Percentiles rank a stretch among this genome's conserved stretches.
These are phyloP conservation scores for Auxenochlorella pyrenoidosa DNA, from an alignment of 139 green algal species.

Conservation along the genomic window DNA sequence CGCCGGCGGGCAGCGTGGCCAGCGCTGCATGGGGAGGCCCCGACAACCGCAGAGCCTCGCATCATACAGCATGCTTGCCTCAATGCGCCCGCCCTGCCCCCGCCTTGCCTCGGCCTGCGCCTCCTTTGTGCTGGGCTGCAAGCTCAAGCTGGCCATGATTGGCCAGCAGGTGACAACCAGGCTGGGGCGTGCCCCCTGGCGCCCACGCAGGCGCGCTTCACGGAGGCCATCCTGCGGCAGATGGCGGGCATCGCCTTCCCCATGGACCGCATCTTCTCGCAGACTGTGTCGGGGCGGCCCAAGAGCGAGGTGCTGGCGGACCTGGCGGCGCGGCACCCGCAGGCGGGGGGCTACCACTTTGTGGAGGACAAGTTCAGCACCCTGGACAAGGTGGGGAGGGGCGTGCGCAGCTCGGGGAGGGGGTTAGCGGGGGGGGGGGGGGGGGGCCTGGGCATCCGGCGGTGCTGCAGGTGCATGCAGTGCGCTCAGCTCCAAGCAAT, in stretches of 20 bases:
- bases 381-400: constrained; percentile 82
- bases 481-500: too few relatives aligned
- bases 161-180: too few relatives aligned
- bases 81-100: too few relatives aligned
- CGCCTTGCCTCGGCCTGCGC: too few relatives aligned
- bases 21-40: too few relatives aligned
- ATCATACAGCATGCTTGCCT: too few relatives aligned
- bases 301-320: constrained; percentile 81
- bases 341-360: constrained; percentile 68
- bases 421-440: neutral
- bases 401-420: neutral
- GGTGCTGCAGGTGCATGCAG: too few relatives aligned
- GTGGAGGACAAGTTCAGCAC: constrained; percentile 94
- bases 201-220: constrained; percentile 84
- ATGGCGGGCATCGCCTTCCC: constrained; percentile 86
- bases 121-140: too few relatives aligned
- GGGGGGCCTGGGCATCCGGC: too few relatives aligned
- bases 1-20: neutral
- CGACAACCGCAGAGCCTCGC: too few relatives aligned
- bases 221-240: constrained; percentile 82
- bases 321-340: constrained; percentile 70
- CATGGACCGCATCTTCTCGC: constrained; percentile 84
- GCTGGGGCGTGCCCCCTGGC: neutral
- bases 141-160: neutral
- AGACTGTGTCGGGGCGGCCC: constrained; percentile 78